These are phyloP conservation scores for Xylaria intraflava DNA, from an alignment of 495 filamentous ascomycete species.

Conservation along the genomic window DNA sequence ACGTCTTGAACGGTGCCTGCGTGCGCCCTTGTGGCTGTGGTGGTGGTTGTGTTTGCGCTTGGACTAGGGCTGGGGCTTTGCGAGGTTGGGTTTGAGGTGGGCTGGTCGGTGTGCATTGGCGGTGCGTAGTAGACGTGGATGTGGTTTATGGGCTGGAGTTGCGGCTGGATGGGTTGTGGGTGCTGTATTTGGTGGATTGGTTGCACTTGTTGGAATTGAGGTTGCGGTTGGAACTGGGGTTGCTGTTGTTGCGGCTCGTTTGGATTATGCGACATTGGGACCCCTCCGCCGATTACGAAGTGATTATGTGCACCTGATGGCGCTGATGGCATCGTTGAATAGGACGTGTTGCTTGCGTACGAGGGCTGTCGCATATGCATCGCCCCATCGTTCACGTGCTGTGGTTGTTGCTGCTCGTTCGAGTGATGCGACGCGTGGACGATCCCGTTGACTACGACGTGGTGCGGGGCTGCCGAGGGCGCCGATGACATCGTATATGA, in stretches of 20 bases:
- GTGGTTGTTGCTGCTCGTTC: background rate
- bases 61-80: background rate
- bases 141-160: constrained; percentile 6
- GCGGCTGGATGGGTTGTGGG: background rate
- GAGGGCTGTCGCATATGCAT: background rate
- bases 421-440: background rate
- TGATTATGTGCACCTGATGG: background rate
- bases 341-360: background rate
- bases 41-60: too few relatives aligned
- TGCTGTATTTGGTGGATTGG: background rate
- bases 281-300: background rate
- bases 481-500: background rate
- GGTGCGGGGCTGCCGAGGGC: background rate
- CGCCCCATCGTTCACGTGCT: background rate
- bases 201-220: constrained; percentile 1
- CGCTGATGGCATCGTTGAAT: background rate
- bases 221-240: background rate
- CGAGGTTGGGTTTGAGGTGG: background rate
- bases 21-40: background rate
- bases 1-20: background rate
- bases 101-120: background rate
- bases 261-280: background rate
- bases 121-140: constrained; percentile 13
- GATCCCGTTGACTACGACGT: background rate
- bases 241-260: constrained; percentile 3